These are phyloP conservation scores for Citeromyces matritensis DNA, from an alignment of 805 yeast species.

Conservation along the genomic window DNA sequence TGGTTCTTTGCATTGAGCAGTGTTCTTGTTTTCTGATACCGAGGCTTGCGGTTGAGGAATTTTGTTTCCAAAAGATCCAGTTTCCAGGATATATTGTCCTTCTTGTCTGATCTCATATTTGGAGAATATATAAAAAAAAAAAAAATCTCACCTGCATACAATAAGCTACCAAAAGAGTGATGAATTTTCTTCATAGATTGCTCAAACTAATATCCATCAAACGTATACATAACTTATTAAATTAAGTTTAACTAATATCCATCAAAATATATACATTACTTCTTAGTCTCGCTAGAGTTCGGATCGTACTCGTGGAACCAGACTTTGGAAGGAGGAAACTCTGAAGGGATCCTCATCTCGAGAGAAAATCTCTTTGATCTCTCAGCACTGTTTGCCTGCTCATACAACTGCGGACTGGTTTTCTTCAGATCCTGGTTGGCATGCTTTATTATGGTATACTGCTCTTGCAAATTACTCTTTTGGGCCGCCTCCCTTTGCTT, in stretches of 20 bases:
- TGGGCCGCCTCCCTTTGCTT: constrained; percentile 26
- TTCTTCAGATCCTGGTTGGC: constrained; percentile 62
- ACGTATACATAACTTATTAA: too few species aligned
- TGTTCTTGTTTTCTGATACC: constrained; percentile 33
- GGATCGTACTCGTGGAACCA: constrained; percentile 54
- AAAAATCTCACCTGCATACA: neutral
- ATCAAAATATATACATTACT: constrained; percentile 4
- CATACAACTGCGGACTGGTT: constrained; percentile 38
- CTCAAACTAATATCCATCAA: too few species aligned
- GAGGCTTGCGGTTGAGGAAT: constrained; percentile 23
- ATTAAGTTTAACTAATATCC: too few species aligned
- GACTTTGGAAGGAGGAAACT: constrained; percentile 66
- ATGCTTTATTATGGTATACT: constrained; percentile 45
- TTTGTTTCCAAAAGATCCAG: constrained; percentile 41
- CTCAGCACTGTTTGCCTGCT: constrained; percentile 44
- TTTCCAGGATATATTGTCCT: constrained; percentile 31
- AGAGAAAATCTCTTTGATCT: constrained; percentile 55
- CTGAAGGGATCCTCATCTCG: constrained; percentile 80
- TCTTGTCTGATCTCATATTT: constrained; percentile 6
- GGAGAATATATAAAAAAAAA: neutral
- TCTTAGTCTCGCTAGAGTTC: constrained; percentile 5
- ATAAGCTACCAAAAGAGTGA: too few species aligned
- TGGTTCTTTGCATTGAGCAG: constrained; percentile 27
- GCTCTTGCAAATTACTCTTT: constrained; percentile 31
- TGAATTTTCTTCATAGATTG: too few species aligned